These are phyloP conservation scores for Truncatella angustata DNA, from an alignment of 2,329 filamentous ascomycete species.

Conservation along the genomic window DNA sequence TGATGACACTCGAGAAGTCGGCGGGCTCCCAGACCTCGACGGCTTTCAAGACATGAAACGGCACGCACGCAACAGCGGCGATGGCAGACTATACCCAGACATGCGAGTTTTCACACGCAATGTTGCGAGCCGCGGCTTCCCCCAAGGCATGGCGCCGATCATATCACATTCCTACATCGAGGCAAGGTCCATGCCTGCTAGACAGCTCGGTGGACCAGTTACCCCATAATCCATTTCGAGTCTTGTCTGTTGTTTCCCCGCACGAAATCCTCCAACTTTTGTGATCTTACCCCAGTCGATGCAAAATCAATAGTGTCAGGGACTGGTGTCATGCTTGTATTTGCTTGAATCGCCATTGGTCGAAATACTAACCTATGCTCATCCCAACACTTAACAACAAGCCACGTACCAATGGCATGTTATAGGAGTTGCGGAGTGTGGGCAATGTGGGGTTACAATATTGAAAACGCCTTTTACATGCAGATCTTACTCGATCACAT, in stretches of 20 bases:
- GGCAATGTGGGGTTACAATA: conserved; percentile 5
- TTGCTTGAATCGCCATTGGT: conserved; percentile 4
- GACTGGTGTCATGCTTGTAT: conserved; percentile 1
- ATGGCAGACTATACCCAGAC: too few species aligned
- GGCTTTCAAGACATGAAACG: neutral
- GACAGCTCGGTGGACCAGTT: neutral
- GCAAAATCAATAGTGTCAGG: neutral
- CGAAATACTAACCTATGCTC: neutral
- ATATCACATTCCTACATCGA: neutral
- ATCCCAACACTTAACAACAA: neutral
- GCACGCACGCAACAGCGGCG: neutral
- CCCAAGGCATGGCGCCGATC: conserved; percentile 1
- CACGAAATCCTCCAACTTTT: neutral
- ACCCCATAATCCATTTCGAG: neutral
- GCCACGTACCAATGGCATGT: neutral
- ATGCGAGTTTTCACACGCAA: too few species aligned
- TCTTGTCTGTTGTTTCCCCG: neutral
- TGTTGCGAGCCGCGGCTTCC: conserved; percentile 1
- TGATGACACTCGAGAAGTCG: too few species aligned
- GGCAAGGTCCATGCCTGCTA: neutral
- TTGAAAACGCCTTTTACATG: neutral
- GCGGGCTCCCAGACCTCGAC: too few species aligned
- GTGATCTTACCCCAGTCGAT: neutral
- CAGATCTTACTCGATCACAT: neutral
- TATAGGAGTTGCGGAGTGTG: neutral